Base-by-base conservation (phyloP, 345 rosid species). In the Sonneratia alba region DNA sequence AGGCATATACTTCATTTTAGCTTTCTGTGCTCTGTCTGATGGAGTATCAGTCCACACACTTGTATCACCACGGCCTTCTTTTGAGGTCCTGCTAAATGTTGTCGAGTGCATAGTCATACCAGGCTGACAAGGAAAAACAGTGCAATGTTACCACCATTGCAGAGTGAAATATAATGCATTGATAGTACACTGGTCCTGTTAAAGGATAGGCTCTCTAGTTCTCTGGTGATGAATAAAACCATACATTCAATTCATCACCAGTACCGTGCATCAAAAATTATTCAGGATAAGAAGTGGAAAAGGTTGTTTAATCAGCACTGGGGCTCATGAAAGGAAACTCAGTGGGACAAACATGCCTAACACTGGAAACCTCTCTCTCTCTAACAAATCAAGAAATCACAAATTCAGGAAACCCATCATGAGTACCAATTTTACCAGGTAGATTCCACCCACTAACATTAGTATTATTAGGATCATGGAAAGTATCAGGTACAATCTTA, bases 61-160 rank as follows among this genome's bases (percentile, higher is more conserved):
- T n/a, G 97, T 86, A 76, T 94, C 98, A 38, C 97, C 97, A 0
- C 97, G 95, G 37, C 96, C 97, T 82, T 88, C 89, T 81, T 81
- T 91, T 21, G 88, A 3, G 51, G 73, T 75, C 79, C 73, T 89
- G 83, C 95, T 83, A 83, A 94, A 94, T 63, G 48, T 64, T 42
- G 90, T 87, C 34, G 98, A 83, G 36, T 93, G 96, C 82, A 81
- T 86, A n/a, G 91, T 56, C 78, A 90, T 78, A 40, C 79, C 96
- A 40, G 90, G 85, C 98, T 91, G 86, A 27, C 38, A 80, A 79
- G 55, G 70, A 80, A 71, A 32, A 43, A 34, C 36, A 19, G 72
- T 22, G n/a, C 36, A 49, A 24, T 67, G 67, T 38, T 67, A 67
- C 13, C 14, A 66, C 69, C 21, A 13, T 36, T 66, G 19, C 34